Conservation (phyloP, 2,329 filamentous ascomycete species). For the Neocatenulostroma microsporum region DNA sequence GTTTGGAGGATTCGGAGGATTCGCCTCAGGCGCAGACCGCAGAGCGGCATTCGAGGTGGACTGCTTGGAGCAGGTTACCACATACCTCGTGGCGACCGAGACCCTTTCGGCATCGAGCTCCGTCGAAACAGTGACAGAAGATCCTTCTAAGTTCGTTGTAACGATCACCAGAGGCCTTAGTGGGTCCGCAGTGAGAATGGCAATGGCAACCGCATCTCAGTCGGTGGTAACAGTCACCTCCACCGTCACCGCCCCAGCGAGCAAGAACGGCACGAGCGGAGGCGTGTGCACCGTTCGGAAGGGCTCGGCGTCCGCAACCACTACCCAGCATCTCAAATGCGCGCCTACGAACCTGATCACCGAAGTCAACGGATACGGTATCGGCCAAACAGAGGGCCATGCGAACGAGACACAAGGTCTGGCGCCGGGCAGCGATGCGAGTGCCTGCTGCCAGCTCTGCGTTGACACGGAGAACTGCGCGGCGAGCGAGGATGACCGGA, state of each 20-base stretch:
- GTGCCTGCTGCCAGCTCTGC: slow-evolving; percentile 22
- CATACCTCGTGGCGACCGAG: slow-evolving; percentile 15
- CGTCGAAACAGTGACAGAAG: slow-evolving; percentile 19
- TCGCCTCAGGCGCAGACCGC: too few species aligned
- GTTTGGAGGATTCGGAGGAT: too few species aligned
- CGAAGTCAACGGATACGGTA: slow-evolving; percentile 17
- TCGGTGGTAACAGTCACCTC: slow-evolving; percentile 14
- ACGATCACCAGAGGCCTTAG: slow-evolving; percentile 13
- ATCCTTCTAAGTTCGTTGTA: slow-evolving; percentile 12
- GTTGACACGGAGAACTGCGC: slow-evolving; percentile 20
- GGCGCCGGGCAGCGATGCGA: slow-evolving; percentile 17
- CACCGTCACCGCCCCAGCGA: slow-evolving; percentile 9
- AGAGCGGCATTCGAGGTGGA: slow-evolving; percentile 17
- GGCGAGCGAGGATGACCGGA: slow-evolving; percentile 19
- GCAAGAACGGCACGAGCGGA: slow-evolving; percentile 5
- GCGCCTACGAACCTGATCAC: slow-evolving; percentile 23
- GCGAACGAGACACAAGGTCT: slow-evolving; percentile 18
- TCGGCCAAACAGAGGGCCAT: slow-evolving; percentile 16
- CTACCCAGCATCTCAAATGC: slow-evolving; percentile 22
- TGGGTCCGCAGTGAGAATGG: too few species aligned
- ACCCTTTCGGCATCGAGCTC: slow-evolving; percentile 10
- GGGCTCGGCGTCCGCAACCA: slow-evolving; percentile 15
- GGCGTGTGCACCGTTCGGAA: slow-evolving; percentile 18
- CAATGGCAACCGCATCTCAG: slow-evolving; percentile 8
- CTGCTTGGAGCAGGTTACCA: slow-evolving; percentile 19